phyloP scores from a whole-genome alignment of 2,329 filamentous ascomycete species.

The Rhynchosporium secalis region DNA sequence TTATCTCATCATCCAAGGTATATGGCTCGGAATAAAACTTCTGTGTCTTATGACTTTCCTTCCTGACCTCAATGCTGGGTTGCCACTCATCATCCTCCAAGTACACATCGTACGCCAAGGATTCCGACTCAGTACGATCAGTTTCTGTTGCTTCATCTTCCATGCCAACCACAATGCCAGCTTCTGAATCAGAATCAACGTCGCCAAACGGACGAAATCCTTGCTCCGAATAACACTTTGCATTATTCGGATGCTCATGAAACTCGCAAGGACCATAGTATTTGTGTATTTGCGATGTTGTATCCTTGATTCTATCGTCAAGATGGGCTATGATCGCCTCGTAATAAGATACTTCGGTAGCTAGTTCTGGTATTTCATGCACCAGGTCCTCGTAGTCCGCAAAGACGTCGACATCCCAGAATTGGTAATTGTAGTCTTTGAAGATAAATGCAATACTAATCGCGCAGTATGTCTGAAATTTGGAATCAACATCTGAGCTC shows the following conservation, averaged over 20 bases:
- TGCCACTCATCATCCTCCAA: background rate
- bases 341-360: background rate
- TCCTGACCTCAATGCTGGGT: no score
- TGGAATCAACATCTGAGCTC: background rate
- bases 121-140: background rate
- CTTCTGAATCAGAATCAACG: background rate
- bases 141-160: background rate
- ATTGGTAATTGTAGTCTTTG: background rate
- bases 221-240: background rate
- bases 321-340: background rate
- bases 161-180: background rate
- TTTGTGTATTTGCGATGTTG: background rate
- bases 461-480: background rate
- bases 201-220: background rate
- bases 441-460: background rate
- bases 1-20: no score
- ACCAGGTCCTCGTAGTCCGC: background rate
- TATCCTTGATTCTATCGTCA: background rate
- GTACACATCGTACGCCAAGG: background rate
- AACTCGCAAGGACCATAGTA: background rate
- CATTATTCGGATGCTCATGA: slow-evolving; percentile 3
- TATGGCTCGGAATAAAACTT: background rate
- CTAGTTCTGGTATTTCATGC: background rate
- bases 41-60: background rate
- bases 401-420: background rate